These are phyloP conservation scores for Penicillium sp. DNA, from an alignment of 2,329 filamentous ascomycete species.

Conservation along the genomic window DNA sequence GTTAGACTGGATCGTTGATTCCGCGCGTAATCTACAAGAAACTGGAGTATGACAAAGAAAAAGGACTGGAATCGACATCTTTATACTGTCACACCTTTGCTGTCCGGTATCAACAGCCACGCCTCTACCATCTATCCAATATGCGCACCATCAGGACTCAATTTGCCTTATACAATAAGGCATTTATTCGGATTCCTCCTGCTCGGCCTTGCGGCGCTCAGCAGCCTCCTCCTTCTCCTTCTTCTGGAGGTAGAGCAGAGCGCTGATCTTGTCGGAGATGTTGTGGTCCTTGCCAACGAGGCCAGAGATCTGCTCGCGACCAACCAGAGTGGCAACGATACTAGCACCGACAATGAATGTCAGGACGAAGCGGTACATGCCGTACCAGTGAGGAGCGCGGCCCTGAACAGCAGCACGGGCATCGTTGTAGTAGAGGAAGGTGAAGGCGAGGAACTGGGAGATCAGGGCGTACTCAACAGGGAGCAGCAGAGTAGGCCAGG, in stretches of 20 bases:
- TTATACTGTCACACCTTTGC: slow-evolving; percentile 24
- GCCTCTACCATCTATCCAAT: slow-evolving; percentile 4
- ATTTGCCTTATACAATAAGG: not conserved
- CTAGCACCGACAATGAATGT: slow-evolving; percentile 86
- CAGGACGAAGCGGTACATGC: slow-evolving; percentile 86
- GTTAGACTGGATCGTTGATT: slow-evolving; percentile 35
- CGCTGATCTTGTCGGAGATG: slow-evolving; percentile 57
- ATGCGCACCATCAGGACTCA: not conserved
- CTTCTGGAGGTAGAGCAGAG: slow-evolving; percentile 55
- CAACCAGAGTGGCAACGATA: slow-evolving; percentile 80
- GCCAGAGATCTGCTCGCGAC: slow-evolving; percentile 73
- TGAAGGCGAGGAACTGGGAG: slow-evolving; percentile 83
- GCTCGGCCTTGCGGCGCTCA: slow-evolving; percentile 38
- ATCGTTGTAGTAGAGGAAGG: slow-evolving; percentile 84
- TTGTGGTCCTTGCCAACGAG: slow-evolving; percentile 41
- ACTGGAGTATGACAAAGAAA: slow-evolving; percentile 36
- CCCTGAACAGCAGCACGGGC: slow-evolving; percentile 72
- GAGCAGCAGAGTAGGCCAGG: slow-evolving; percentile 88
- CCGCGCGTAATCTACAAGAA: slow-evolving; percentile 42
- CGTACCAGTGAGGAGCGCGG: slow-evolving; percentile 86
- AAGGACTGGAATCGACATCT: slow-evolving; percentile 16
- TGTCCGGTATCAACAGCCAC: slow-evolving; percentile 11
- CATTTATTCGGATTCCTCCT: slow-evolving; percentile 41
- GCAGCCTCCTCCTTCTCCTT: slow-evolving; percentile 53
- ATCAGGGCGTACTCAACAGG: slow-evolving; percentile 85